These are phyloP conservation scores for Scleroderma bovista DNA, from an alignment of 768 basidiomycete species.

Conservation along the genomic window DNA sequence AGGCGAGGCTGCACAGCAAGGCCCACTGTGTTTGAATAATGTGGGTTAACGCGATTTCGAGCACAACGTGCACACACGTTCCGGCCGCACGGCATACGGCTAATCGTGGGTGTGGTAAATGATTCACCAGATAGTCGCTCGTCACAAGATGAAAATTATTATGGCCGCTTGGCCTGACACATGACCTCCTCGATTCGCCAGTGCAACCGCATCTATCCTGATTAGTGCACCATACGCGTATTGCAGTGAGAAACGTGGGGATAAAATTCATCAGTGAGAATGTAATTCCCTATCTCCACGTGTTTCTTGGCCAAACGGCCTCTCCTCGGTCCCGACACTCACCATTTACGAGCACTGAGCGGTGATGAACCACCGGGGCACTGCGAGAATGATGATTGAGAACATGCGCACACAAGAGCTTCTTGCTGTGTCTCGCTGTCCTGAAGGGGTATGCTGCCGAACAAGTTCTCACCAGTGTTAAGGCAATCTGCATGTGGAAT, in stretches of 20 bases:
- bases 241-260: conserved; percentile 2
- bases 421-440: no score
- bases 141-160: conserved; percentile 9
- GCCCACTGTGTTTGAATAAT: conserved; percentile 6
- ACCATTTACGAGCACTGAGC: background rate
- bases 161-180: conserved; percentile 9
- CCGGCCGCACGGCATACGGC: conserved; percentile 4
- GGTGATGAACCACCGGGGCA: background rate
- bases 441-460: background rate
- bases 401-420: no score
- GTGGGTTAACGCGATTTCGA: conserved; percentile 1
- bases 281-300: conserved; percentile 1
- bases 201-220: conserved; percentile 7
- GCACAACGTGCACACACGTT: conserved; percentile 11
- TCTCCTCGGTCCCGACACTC: conserved; percentile 5
- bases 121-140: conserved; percentile 9
- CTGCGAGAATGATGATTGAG: no score
- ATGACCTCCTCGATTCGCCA: conserved; percentile 9
- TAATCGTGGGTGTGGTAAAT: conserved; percentile 6
- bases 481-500: background rate
- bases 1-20: conserved; percentile 16
- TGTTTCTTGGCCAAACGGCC: conserved; percentile 4
- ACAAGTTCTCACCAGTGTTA: background rate
- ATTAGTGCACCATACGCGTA: conserved; percentile 2
- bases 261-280: background rate